Base-by-base conservation (phyloP, 2,329 filamentous ascomycete genomes). In the Emmonsiellopsis sp. region DNA sequence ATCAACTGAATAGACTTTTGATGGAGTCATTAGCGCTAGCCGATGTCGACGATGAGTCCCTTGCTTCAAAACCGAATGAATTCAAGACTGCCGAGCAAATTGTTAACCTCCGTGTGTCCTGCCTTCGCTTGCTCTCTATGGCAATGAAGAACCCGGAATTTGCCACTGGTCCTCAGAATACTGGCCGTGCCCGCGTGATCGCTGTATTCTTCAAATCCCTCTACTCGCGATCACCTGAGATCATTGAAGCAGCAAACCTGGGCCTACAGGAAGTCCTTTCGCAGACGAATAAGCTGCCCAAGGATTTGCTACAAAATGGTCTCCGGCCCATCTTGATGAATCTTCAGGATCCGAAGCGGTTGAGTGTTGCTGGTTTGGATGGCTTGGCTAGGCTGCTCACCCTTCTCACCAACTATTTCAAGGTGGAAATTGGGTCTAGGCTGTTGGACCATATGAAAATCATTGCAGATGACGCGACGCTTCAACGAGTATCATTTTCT, bases 171-270 rank as follows among this genome's bases (percentile, higher is more conserved):
- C 80, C 83, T 38, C 83, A 83, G 47, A 86, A 87, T 59, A 77
- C 79, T 41, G 81, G 76, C 40, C 75, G 78, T 55, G 73, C 77
- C 56, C 77, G 82, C 44, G 95, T 97, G 47, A 91, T 98, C 15
- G 84, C 88, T 0, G 90, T 97, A 1, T 98, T 98, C 73, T 99
- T 99, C 79, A 97, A 96, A 66, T 94, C 89, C 38, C 77, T 98
- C 1, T 98, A 98, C 69, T 92, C 89, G 0, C 90, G 94, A 65
- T 94, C 91, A 3, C 85, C 87, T 46, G 88, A 91, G 41, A 95
- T 95, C 2, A 94, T 96, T 51, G 88, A 93, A 55, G 92, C 93
- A 4, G 93, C 94, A 6, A 95, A 96, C 65, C 85, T 89, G 57
- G 92, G 92, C 3, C 71, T 99, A 54, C 90, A 89, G 63, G 87